phyloP scores from a whole-genome alignment of 805 yeast species.

The Candida fluviatilis region DNA sequence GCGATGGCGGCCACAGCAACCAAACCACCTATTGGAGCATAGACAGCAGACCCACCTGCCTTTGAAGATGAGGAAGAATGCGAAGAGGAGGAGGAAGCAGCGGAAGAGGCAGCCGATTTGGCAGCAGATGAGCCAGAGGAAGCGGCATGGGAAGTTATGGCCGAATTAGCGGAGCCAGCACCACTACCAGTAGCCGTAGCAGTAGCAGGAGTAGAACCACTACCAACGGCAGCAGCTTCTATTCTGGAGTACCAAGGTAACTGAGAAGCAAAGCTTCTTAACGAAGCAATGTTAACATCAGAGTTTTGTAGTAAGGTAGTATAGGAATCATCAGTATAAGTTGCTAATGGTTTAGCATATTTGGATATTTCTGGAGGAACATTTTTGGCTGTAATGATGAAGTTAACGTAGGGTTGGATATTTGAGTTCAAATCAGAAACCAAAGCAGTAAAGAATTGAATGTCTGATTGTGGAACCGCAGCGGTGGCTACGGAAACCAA shows the following conservation, averaged over 20 bases:
- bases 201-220: conserved; percentile 7
- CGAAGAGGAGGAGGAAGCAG: conserved; percentile 1
- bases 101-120: conserved; percentile 3
- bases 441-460: conserved; percentile 31
- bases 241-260: conserved; percentile 36
- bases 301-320: conserved; percentile 31
- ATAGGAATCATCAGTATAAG: conserved; percentile 34
- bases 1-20: conserved; percentile 34
- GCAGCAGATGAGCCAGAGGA: conserved; percentile 4
- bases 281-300: conserved; percentile 16
- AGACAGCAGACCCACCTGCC: conserved; percentile 7
- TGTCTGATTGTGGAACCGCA: conserved; percentile 17
- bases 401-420: conserved; percentile 22
- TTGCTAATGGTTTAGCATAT: conserved; percentile 24
- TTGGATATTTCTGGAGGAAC: conserved; percentile 25
- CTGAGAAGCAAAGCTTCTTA: conserved; percentile 29
- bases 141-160: not conserved
- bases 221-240: conserved; percentile 12
- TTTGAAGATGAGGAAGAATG: conserved; percentile 1
- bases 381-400: conserved; percentile 20
- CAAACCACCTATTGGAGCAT: conserved; percentile 28
- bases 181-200: conserved; percentile 3
- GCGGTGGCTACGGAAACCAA: conserved; percentile 17
- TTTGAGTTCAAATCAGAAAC: conserved; percentile 29
- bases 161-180: conserved; percentile 4